phyloP scores from a whole-genome alignment of 2,329 filamentous ascomycete species.

The Diaporthe sp. region DNA sequence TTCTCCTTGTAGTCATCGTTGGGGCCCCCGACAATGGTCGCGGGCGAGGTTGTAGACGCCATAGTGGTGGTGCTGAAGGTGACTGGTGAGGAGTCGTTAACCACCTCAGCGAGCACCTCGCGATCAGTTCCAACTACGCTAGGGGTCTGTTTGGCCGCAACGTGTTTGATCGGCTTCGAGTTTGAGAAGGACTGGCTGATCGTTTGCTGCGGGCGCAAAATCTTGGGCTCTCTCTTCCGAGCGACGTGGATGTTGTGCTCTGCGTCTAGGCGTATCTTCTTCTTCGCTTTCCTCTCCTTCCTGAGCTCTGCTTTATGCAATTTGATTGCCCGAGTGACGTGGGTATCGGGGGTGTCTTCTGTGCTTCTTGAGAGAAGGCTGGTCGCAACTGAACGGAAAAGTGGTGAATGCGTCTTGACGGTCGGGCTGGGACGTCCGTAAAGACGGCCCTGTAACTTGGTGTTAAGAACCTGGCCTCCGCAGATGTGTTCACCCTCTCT shows the following conservation, averaged over 20 bases:
- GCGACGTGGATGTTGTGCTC: conserved; percentile 36
- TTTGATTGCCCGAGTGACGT: conserved; percentile 35
- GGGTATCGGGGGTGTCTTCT: conserved; percentile 40
- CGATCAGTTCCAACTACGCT: conserved; percentile 34
- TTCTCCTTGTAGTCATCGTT: conserved; percentile 78
- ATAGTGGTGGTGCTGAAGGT: conserved; percentile 31
- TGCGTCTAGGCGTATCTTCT: conserved; percentile 32
- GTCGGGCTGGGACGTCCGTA: conserved; percentile 48
- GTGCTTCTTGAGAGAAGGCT: conserved; percentile 54
- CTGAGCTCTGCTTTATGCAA: conserved; percentile 43
- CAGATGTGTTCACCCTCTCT: neutral
- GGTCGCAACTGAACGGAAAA: conserved; percentile 72
- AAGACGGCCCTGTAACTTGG: conserved; percentile 23
- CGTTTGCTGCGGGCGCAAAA: conserved; percentile 42
- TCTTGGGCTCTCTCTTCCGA: conserved; percentile 36
- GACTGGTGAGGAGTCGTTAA: conserved; percentile 39
- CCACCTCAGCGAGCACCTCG: conserved; percentile 42
- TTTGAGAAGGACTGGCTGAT: conserved; percentile 31
- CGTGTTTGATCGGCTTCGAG: conserved; percentile 22
- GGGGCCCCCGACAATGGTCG: conserved; percentile 47
- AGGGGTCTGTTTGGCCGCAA: conserved; percentile 19
- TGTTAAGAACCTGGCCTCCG: neutral
- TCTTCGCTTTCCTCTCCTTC: conserved; percentile 47
- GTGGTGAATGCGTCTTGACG: conserved; percentile 80
- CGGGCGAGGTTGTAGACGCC: conserved; percentile 60